These are phyloP conservation scores for Jamesozyma spencerorum DNA, from an alignment of 805 yeast genomes.

Conservation along the genomic window DNA sequence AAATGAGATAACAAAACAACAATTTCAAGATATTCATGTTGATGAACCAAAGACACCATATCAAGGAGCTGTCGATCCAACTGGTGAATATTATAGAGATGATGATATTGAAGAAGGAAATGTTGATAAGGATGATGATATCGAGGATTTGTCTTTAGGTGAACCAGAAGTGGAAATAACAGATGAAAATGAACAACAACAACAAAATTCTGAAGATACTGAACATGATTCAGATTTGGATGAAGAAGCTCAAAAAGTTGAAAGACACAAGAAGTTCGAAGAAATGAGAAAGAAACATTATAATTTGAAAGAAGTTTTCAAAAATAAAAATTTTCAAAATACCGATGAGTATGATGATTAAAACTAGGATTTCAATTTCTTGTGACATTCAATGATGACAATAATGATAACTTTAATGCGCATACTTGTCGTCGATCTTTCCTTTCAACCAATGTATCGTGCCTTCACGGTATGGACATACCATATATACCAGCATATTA, in stretches of 20 bases:
- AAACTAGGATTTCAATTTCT: constrained; percentile 23
- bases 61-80: constrained; percentile 79
- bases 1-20: constrained; percentile 59
- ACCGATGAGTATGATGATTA: constrained; percentile 25
- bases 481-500: too few relatives aligned
- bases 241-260: constrained; percentile 40
- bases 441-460: too few relatives aligned
- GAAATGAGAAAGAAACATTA: constrained; percentile 75
- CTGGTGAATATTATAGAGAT: constrained; percentile 66
- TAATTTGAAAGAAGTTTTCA: constrained; percentile 42
- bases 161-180: constrained; percentile 42
- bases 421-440: too few relatives aligned
- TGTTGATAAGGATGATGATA: constrained; percentile 27
- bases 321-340: constrained; percentile 12
- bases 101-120: constrained; percentile 51
- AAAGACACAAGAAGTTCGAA: constrained; percentile 60
- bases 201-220: constrained; percentile 30
- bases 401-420: too few relatives aligned
- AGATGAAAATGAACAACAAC: constrained; percentile 32
- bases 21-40: constrained; percentile 42
- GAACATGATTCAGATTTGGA: constrained; percentile 30
- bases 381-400: not conserved
- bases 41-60: constrained; percentile 96
- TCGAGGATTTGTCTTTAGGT: constrained; percentile 49
- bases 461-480: too few relatives aligned